These are phyloP conservation scores for Dalechampia spathulata DNA, from an alignment of 441 rosid species.

Conservation along the genomic window DNA sequence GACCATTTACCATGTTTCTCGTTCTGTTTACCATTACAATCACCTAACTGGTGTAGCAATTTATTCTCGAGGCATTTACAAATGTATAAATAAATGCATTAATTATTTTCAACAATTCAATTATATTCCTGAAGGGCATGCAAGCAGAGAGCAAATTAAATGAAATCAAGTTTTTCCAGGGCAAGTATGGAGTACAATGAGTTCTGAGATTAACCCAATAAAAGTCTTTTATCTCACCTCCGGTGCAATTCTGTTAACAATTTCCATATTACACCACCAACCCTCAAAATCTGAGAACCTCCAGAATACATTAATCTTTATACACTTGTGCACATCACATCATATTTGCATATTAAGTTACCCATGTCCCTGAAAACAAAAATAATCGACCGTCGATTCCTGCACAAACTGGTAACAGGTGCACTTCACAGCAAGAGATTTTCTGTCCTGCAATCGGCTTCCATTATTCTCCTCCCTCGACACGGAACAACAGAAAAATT, in stretches of 20 bases:
- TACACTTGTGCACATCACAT: conserved; percentile 17
- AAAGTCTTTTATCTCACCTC: not conserved
- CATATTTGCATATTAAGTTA: conserved; percentile 16
- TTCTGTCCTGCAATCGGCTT: not conserved
- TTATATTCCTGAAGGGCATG: not conserved
- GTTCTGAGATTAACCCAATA: conserved; percentile 9
- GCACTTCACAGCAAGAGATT: conserved; percentile 16
- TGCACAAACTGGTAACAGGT: conserved; percentile 13
- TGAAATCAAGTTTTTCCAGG: conserved; percentile 3
- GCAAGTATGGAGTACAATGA: too few species aligned
- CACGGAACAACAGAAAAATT: conserved; percentile 5
- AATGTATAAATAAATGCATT: too few species aligned
- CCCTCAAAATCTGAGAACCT: conserved; percentile 23
- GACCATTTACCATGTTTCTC: too few species aligned
- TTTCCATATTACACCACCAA: conserved; percentile 19
- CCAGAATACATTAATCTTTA: conserved; percentile 2
- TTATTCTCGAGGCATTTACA: too few species aligned
- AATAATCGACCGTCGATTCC: conserved; percentile 11
- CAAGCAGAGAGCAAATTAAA: not conserved
- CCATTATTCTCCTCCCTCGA: conserved; percentile 9
- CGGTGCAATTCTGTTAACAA: conserved; percentile 30
- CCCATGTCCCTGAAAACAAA: conserved; percentile 9
- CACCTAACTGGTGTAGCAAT: too few species aligned
- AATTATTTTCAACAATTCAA: too few species aligned
- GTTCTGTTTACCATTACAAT: too few species aligned